These are phyloP conservation scores for Citrus sp. DNA, from an alignment of 345 rosid species.

Conservation along the genomic window DNA sequence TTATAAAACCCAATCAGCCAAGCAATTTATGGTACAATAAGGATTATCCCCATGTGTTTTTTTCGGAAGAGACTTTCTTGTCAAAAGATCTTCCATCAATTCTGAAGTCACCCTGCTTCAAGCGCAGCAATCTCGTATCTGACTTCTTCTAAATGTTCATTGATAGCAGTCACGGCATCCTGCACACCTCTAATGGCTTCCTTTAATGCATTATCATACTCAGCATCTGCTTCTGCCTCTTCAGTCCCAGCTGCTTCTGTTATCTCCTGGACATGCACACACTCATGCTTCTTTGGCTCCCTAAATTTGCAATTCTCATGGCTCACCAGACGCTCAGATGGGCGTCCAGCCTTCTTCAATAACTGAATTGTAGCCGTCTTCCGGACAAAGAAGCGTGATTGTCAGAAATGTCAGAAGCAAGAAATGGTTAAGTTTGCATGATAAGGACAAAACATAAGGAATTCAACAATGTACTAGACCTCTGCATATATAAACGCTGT, in stretches of 20 bases:
- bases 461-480: background rate
- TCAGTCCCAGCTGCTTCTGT: constrained; percentile 84
- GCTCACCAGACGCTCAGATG: constrained; percentile 69
- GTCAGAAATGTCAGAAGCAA: background rate
- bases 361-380: constrained; percentile 87
- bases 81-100: background rate
- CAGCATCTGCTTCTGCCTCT: constrained; percentile 79
- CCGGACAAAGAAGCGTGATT: constrained; percentile 1
- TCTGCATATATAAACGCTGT: background rate
- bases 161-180: constrained; percentile 76
- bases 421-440: background rate
- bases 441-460: background rate
- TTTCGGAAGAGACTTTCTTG: background rate
- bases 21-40: background rate
- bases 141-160: constrained; percentile 27
- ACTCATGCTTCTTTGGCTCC: constrained; percentile 70
- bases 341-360: constrained; percentile 81
- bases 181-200: constrained; percentile 89
- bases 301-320: constrained; percentile 71
- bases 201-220: constrained; percentile 71
- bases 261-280: constrained; percentile 82
- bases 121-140: constrained; percentile 73
- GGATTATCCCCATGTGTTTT: background rate
- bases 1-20: background rate
- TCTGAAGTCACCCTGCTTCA: constrained; percentile 31